Evolutionary conservation across 2,329 filamentous ascomycete species (phyloP), one percentile per base, ranked within the genome.

Genomic region (Exophiala viscosa): DNA sequence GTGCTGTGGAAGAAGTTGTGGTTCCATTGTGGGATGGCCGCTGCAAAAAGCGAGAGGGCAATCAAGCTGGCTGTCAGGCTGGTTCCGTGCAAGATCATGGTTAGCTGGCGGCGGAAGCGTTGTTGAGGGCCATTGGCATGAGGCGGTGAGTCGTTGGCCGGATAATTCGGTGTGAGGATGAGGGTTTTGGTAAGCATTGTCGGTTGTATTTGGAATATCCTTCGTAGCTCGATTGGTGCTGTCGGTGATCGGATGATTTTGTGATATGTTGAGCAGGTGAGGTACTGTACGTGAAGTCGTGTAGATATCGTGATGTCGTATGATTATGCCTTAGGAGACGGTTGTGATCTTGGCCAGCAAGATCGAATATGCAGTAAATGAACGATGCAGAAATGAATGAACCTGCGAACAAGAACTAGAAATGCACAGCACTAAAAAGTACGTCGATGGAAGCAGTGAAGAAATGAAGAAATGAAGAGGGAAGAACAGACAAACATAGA

Each of bases 11-110:
- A 61, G 53, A 68, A 63, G 33, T 63, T 64, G 36, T 43, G 44
- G 39, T 67, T 55, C 65, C 66, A 67, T 15, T 50, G 47, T 3
- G 58, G 59, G 31, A 69, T 64, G 13, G 62, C 60, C 7, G 60
- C 58, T 1, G 62, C 56, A 50, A 68, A 68, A 20, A 65, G 61
- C 8, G 61, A 54, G 36, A 65, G 55, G 36, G 61, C 59, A 40
- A 66, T 53, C 6, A 68, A 38, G 20, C 64, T 62, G 34, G 60
- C 47, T 5, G 60, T 36, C 13, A 60, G 52, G 10, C 60, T 60
- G 38, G 54, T 39, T 32, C 55, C 45, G 15, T 66, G 62, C 13
- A 65, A 48, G n/a, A 61, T 39, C 13, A 57, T 52, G 45, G 60
- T 62, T 39, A 59, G 15, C 28, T 39, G 40, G 11, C 36, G 50